Evolutionary conservation across 2,329 filamentous ascomycete species (phyloP), one percentile per base, ranked within the genome.

Genomic region (Penicillium sp.): DNA sequence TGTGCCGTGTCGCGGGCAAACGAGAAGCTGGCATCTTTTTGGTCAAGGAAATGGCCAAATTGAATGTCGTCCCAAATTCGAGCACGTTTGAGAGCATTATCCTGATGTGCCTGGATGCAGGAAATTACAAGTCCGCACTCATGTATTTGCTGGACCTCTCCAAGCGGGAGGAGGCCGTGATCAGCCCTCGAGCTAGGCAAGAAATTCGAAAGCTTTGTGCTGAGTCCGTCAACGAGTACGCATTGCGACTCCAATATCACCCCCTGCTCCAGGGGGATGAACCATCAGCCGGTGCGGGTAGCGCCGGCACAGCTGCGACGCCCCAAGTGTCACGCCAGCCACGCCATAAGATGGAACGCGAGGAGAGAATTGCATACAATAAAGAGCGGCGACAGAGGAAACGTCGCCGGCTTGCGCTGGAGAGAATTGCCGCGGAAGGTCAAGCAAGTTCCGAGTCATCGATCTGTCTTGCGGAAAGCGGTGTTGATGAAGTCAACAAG

Each of bases 1-100:
- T 75, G 49, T 80, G 77, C 53, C 65, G 66, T 44, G 60, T 53
- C 51, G 68, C 57, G 53, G 60, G 62, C 5, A 73, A 76, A 48
- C 78, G 79, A 48, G 71, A 78, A 34, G 67, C 77, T 5, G 81
- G 81, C 39, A 80, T 82, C 66, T 84, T 82, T 58, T 66, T 85
- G 2, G 76, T 80, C 8, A 72, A 76, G 12, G 83, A 86, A 58
- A 83, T 86, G 76, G 70, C 76, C 5, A 72, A 76, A 8, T 66
- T 82, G 7, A 69, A 70, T 6, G 66, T 85, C 27, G 58, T 70
- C 12, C 81, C 83, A 0, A 74, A 82, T 50, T 60, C 67, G n/a
- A 55, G 76, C 13, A 85, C 82, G 0, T 85, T 85, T 55, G 82
- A 85, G 55, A 72, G 77, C 4, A 67, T 86, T 9, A 76, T 85